These are phyloP conservation scores for Mortierella sp. DNA, from an alignment of 371 early-diverging fungal species.

Conservation along the genomic window DNA sequence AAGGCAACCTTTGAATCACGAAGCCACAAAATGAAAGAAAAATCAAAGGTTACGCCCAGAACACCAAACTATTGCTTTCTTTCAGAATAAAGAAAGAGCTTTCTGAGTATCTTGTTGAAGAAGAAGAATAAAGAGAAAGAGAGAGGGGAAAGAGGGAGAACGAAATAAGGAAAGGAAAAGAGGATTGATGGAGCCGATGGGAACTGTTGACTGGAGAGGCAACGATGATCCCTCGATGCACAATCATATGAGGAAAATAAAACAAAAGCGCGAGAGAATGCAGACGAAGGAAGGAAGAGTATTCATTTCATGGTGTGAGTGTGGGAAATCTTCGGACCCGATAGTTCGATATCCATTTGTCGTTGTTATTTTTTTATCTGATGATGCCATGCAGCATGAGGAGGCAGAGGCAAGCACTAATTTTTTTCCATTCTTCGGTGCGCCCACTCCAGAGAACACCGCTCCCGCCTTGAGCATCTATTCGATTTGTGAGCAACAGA, in stretches of 20 bases:
- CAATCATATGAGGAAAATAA: too few species aligned
- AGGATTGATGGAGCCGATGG: not conserved
- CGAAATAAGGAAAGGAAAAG: not conserved
- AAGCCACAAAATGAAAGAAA: not conserved
- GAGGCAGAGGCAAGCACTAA: not conserved
- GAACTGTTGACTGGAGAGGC: not conserved
- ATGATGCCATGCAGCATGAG: conserved; percentile 6
- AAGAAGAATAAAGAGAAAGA: not conserved
- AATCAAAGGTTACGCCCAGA: not conserved
- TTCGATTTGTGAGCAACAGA: conserved; percentile 4
- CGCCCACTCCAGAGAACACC: not conserved
- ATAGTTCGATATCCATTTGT: not conserved
- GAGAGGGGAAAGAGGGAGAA: too few species aligned
- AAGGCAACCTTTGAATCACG: not conserved
- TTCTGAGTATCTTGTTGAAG: not conserved
- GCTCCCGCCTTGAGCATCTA: not conserved
- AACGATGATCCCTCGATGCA: not conserved
- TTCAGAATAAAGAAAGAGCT: not conserved
- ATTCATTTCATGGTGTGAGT: not conserved
- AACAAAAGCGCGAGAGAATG: not conserved
- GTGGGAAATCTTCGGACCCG: conserved; percentile 2
- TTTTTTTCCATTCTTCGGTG: not conserved
- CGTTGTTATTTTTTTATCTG: not conserved
- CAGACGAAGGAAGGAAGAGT: not conserved
- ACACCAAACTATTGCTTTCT: not conserved